These are phyloP conservation scores for Hypoxylon subgilvum DNA, from an alignment of 495 filamentous ascomycete genomes.

Conservation along the genomic window DNA sequence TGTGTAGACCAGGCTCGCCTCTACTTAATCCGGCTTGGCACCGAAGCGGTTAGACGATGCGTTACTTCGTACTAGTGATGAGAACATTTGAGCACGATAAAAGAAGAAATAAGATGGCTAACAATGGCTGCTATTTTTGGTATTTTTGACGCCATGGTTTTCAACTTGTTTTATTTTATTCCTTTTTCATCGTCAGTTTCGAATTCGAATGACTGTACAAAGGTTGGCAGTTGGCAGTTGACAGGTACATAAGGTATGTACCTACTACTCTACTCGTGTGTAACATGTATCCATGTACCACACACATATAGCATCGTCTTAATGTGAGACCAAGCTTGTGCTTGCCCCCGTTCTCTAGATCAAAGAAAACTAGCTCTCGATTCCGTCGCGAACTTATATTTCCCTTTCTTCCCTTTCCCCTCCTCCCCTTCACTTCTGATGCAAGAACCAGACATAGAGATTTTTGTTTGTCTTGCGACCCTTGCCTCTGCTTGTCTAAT, in stretches of 20 bases:
- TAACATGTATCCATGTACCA: no score
- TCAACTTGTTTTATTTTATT: no score
- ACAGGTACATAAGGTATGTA: no score
- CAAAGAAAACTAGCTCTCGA: slow-evolving; percentile 27
- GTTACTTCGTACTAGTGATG: no score
- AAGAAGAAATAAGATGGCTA: neutral
- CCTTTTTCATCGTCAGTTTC: no score
- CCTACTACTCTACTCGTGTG: no score
- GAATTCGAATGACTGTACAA: no score
- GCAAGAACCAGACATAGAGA: neutral
- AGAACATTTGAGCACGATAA: slow-evolving; percentile 24
- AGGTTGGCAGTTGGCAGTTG: no score
- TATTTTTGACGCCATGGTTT: neutral
- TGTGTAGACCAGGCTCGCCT: slow-evolving; percentile 7
- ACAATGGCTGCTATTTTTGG: slow-evolving; percentile 12
- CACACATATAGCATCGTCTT: no score
- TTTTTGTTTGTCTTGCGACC: neutral
- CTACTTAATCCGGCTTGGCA: slow-evolving; percentile 37
- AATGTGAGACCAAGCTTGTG: no score
- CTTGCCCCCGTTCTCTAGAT: neutral
- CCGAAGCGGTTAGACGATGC: slow-evolving; percentile 18
- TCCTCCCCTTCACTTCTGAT: neutral
- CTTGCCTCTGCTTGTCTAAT: neutral
- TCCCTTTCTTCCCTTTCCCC: slow-evolving; percentile 10
- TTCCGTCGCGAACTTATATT: neutral